Base-by-base conservation (phyloP, 768 basidiomycete genomes). In the Roridomyces roridus region DNA sequence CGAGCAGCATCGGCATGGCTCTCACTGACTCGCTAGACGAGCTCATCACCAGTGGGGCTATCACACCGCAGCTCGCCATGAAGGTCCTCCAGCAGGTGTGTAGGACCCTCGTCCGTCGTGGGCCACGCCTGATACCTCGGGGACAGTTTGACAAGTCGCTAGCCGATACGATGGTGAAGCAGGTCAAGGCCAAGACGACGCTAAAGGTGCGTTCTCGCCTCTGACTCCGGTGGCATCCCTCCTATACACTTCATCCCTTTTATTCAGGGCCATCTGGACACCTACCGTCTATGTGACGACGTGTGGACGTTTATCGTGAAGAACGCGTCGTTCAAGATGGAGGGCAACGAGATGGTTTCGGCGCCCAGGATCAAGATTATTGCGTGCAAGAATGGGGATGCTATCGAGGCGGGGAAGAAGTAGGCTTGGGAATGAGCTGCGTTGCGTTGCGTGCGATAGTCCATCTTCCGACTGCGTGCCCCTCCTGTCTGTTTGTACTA, bases 291-390 rank as follows among this genome's bases (percentile, higher is more conserved):
- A 4, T 94, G 92, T 71, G 94, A 96, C 75, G 95, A 96, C 68
- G 96, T 98, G 44, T 98, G 97, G 97, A 98, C 96, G 49, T 99
- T 98, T 73, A 92, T 96, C 60, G 91, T 98, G 46, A 92, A 94
- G 72, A 88, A 96, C 65, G 90, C 96, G 26, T 77, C 78, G 20
- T 96, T 99, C 77, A 98, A 98, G 76, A 94, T 98, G 89, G 97
- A 99, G 73, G 85, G 87, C 62, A 91, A 90, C 71, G 88, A 92
- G 68, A 77, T 86, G 70, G 85, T 94, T 54, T 76, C 72, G 36
- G 82, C 90, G 5, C 82, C 84, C 25, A 86, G 91, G 71, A 93
- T 97, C 74, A 97, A 98, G 80, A 98, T 99, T 57, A 95, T 99
- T 62, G 96, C 97, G 6, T 98, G 96, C 80, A 98, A 98, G 83